Conservation (phyloP, 805 yeast species). For the Ogataea pignaliae region DNA sequence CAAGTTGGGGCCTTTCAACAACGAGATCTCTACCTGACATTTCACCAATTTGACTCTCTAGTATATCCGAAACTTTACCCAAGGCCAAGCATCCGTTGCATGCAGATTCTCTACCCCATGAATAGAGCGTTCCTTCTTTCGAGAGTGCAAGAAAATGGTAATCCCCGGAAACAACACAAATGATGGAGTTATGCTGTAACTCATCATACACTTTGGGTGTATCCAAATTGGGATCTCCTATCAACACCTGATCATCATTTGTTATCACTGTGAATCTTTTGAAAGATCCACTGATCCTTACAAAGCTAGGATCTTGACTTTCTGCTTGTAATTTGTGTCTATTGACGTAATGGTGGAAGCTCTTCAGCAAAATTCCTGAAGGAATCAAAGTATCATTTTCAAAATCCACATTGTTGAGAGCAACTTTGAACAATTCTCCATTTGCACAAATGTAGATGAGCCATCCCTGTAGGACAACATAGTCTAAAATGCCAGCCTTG, state of each 20-base stretch:
- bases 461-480: slow-evolving; percentile 48
- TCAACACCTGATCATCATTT: slow-evolving; percentile 41
- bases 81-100: slow-evolving; percentile 70
- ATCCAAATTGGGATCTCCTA: slow-evolving; percentile 33
- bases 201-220: slow-evolving; percentile 36
- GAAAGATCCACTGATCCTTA: slow-evolving; percentile 52
- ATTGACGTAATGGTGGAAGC: slow-evolving; percentile 29
- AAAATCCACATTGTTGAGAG: slow-evolving; percentile 21
- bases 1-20: slow-evolving; percentile 38
- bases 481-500: slow-evolving; percentile 41
- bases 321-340: slow-evolving; percentile 23
- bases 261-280: slow-evolving; percentile 52
- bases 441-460: slow-evolving; percentile 44
- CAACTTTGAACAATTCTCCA: slow-evolving; percentile 38
- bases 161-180: slow-evolving; percentile 65
- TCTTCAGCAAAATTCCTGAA: slow-evolving; percentile 11
- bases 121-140: slow-evolving; percentile 47
- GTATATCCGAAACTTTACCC: slow-evolving; percentile 32
- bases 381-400: slow-evolving; percentile 7
- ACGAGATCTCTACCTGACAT: slow-evolving; percentile 32
- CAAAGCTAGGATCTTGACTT: slow-evolving; percentile 30
- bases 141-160: slow-evolving; percentile 65
- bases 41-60: slow-evolving; percentile 19
- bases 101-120: slow-evolving; percentile 67
- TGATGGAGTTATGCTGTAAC: slow-evolving; percentile 43